Base-by-base conservation (phyloP, 2,329 filamentous ascomycete genomes). In the Hymenoscyphus scutula region DNA sequence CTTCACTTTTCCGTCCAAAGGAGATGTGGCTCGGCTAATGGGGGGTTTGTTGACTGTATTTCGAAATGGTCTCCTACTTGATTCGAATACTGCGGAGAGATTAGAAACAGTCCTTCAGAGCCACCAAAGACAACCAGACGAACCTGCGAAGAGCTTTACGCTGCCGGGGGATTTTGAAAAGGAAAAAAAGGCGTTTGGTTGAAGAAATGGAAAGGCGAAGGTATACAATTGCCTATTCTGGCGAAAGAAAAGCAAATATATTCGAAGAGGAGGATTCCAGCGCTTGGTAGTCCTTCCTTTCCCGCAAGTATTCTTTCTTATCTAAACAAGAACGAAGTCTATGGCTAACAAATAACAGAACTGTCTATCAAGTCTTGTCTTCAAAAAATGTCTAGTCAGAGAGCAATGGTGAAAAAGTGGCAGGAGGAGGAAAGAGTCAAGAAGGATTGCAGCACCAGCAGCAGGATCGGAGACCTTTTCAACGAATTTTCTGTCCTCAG, bases 231-330 rank as follows among this genome's bases (percentile, higher is more conserved):
- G 48, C 38, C n/a, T 51, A 23, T 54, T 53, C 58, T 38, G 48
- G 48, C 48, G 19, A 59, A 53, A 29, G 53, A 23, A 60, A 60
- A 45, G 53, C 59, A 60, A 32, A 60, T 56, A 45, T 34, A 56
- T 29, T 58, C 59, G 41, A 62, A 60, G 30, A 48, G 64, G 54
- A 64, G 63, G 66, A 68, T 69, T 69, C 68, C 71, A 73, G 71
- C 71, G 70, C 71, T 73, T 72, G 70, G 71, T 72, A 53, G 69
- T 70, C 64, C 70, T 61, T 63, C 41, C 60, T 63, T 60, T 62
- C 58, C 25, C 53, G 58, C 59, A 59, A 60, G 60, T 51, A 41
- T 54, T 32, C 61, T 67, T 56, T 62, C 60, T 48, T 56, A 60
- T 51, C 53, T 56, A 62, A 65, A 62, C 62, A 64, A 54, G 53